Conservation (phyloP, 352 stramenopile species). For the Phytophthora nicotianae region DNA sequence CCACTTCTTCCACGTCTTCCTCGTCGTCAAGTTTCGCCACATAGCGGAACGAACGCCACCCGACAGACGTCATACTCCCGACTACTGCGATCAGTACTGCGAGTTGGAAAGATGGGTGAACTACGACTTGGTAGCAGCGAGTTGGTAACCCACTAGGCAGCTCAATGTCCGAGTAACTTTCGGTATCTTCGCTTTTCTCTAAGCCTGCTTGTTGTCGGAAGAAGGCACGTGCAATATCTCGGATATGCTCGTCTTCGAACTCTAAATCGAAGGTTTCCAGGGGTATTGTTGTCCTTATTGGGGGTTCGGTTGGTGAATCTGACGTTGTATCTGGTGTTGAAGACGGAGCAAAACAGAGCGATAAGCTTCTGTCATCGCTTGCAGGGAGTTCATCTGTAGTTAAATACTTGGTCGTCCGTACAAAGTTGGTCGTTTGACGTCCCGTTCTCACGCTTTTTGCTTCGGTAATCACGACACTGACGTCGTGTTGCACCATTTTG, state of each 20-base stretch:
- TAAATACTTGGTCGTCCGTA: slow-evolving; percentile 86
- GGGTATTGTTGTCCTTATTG: too few relatives aligned
- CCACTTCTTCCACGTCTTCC: slow-evolving; percentile 39
- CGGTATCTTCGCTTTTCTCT: slow-evolving; percentile 28
- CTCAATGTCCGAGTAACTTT: slow-evolving; percentile 40
- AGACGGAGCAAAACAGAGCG: slow-evolving; percentile 41
- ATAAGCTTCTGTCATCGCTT: slow-evolving; percentile 77
- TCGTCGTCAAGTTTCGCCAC: slow-evolving; percentile 48
- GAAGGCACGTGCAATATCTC: slow-evolving; percentile 62
- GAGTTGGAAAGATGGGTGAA: slow-evolving; percentile 79
- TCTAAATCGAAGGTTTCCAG: slow-evolving; percentile 72
- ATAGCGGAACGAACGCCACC: slow-evolving; percentile 57
- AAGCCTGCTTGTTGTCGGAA: slow-evolving; percentile 61
- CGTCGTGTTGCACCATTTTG: slow-evolving; percentile 29
- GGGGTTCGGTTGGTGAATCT: not conserved
- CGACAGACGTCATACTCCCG: slow-evolving; percentile 73
- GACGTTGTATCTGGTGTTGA: not conserved
- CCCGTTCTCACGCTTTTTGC: slow-evolving; percentile 67
- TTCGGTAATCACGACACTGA: slow-evolving; percentile 47
- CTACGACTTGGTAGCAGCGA: slow-evolving; percentile 66
- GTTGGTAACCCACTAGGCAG: slow-evolving; percentile 55
- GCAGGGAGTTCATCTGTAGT: slow-evolving; percentile 42
- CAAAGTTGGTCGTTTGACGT: slow-evolving; percentile 79
- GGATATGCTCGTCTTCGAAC: slow-evolving; percentile 57
- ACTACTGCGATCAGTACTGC: slow-evolving; percentile 67